Evolutionary conservation across 2,329 filamentous ascomycete species (phyloP).

Genomic region (Botrytis fragariae): DNA sequence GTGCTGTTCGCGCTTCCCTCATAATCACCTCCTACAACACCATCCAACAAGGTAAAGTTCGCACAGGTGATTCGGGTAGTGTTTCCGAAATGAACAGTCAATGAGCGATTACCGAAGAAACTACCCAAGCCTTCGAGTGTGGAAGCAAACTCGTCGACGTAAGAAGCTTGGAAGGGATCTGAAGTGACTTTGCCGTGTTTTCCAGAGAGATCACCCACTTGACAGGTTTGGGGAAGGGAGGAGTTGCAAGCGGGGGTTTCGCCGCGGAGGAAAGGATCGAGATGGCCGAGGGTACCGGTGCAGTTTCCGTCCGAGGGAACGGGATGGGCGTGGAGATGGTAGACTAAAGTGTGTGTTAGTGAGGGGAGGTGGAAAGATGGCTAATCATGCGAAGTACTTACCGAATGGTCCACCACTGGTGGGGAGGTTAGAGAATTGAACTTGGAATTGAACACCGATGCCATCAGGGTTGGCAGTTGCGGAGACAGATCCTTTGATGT

Average conservation of each 20-base stretch:
- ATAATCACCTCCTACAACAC: neutral
- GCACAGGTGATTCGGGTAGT: conserved; percentile 63
- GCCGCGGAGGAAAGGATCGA: conserved; percentile 67
- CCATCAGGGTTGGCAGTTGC: conserved; percentile 48
- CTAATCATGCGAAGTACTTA: conserved; percentile 42
- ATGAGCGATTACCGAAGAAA: conserved; percentile 64
- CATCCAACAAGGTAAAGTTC: conserved; percentile 48
- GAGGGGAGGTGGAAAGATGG: neutral
- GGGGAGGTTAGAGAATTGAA: conserved; percentile 59
- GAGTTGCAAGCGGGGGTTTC: conserved; percentile 56
- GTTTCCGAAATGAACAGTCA: conserved; percentile 64
- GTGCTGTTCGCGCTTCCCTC: neutral
- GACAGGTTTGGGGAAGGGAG: conserved; percentile 59
- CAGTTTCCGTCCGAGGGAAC: conserved; percentile 70
- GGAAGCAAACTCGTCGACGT: conserved; percentile 58
- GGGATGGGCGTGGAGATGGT: conserved; percentile 68
- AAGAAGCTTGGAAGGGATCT: conserved; percentile 50
- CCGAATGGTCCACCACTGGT: conserved; percentile 57
- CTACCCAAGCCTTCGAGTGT: conserved; percentile 49
- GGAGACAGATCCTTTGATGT: conserved; percentile 53
- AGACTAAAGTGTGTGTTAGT: conserved; percentile 47
- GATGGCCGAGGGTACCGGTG: conserved; percentile 62
- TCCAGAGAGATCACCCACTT: conserved; percentile 74
- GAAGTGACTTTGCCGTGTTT: conserved; percentile 64
- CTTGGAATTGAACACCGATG: conserved; percentile 54